phyloP scores from a whole-genome alignment of 2,329 filamentous ascomycete genomes.

The Beauveria asiatica region DNA sequence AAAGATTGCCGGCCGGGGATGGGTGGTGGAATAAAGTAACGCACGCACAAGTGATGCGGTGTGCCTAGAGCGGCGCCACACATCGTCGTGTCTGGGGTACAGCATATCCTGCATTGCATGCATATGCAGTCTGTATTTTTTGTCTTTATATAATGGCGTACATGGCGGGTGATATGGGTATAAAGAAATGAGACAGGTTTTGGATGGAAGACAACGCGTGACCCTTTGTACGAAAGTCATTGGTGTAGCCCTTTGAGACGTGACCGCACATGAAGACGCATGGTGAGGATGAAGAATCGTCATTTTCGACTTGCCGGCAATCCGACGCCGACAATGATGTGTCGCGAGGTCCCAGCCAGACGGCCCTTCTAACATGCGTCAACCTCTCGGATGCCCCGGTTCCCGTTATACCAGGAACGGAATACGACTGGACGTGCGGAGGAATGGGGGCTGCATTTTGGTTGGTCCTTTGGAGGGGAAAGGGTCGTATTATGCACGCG shows the following conservation, averaged over 20 bases:
- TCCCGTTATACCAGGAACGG: not conserved
- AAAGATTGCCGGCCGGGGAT: conserved; percentile 63
- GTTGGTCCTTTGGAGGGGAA: not conserved
- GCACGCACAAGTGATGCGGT: not conserved
- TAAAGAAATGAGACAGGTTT: not conserved
- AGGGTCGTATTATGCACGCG: not conserved
- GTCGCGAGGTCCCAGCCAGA: not conserved
- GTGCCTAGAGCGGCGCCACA: not conserved
- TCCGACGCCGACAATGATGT: not conserved
- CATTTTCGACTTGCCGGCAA: not conserved
- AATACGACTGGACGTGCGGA: not conserved
- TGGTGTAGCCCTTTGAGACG: not conserved
- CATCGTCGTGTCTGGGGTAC: not conserved
- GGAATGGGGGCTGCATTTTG: not conserved
- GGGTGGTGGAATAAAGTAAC: conserved; percentile 55
- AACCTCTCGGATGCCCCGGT: not conserved
- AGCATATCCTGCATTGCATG: not conserved
- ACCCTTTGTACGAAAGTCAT: not conserved
- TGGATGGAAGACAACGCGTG: not conserved
- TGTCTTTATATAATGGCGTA: not conserved
- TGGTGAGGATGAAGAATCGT: not conserved
- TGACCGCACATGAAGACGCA: not conserved
- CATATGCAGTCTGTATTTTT: not conserved
- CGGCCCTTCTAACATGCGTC: too few species aligned
- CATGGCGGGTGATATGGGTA: not conserved